Evolutionary conservation across 2,329 filamentous ascomycete genomes (phyloP), one percentile per base, ranked within the genome.

Genomic region (Fusarium sp.): DNA sequence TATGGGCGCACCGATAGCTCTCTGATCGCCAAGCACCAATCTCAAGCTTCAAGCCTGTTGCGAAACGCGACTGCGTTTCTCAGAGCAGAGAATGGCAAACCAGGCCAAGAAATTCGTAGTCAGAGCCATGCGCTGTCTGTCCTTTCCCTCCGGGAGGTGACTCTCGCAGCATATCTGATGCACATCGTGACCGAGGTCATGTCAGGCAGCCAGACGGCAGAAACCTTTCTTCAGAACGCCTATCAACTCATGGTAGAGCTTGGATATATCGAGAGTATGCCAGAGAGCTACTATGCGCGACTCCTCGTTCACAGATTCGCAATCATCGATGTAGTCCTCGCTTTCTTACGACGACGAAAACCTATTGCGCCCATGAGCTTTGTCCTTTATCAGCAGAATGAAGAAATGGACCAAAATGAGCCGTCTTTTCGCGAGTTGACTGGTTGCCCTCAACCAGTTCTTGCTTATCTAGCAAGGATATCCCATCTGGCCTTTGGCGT

Each of bases 91-190:
- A 58, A 27, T 39, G 11, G 56, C 3, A 58, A n/a, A 5, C 18
- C 20, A 13, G 16, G 16, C 35, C 22, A 58, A 16, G 35, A 58
- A 18, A 20, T 58, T 1, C 3, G 4, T n/a, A 7, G 35, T 5
- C 54, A 27, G 33, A 58, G 4, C 33, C 54, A 58, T 14, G 35
- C 16, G 7, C 16, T 58, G 5, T 58, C 56, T 8, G 33, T 58
- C 9, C 56, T 58, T n/a, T 58, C 56, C 4, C 56, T 58, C 0
- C 13, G 56, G 4, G 65, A 68, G 29, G 65, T 68, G 2, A 59
- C 52, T n/a, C 65, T 68, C 9, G 65, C 65, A 7, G 65, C 65
- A 22, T 64, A 48, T 8, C 54, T 68, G 35, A 64, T 68, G 65
- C 52, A 59, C 20, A 64, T 68, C 2, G 65, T 57, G 20, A 48